Conservation (phyloP, 345 rosid genomes). For the Cardamine occulta region DNA sequence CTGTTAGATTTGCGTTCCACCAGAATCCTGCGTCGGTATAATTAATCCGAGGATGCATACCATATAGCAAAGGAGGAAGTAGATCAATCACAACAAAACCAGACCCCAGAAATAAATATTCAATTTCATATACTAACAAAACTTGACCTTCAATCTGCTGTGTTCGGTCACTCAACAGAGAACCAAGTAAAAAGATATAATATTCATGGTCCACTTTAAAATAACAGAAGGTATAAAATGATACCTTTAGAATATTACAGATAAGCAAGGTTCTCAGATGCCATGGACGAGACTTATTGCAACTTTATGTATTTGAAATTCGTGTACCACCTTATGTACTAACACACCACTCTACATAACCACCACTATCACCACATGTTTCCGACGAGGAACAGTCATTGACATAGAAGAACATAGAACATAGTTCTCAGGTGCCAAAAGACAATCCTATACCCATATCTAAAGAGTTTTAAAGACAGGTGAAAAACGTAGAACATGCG, state of each 20-base stretch:
- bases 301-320: constrained; percentile 58
- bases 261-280: constrained; percentile 30
- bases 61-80: constrained; percentile 3
- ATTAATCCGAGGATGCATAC: neutral
- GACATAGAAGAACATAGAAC: constrained; percentile 56
- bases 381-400: constrained; percentile 59
- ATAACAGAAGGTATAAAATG: constrained; percentile 12
- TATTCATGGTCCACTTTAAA: neutral
- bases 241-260: constrained; percentile 29
- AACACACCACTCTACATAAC: constrained; percentile 73
- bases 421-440: constrained; percentile 56
- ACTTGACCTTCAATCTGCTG: neutral
- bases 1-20: constrained; percentile 7
- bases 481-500: constrained; percentile 43
- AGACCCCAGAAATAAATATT: neutral
- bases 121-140: neutral
- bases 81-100: neutral
- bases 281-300: constrained; percentile 40
- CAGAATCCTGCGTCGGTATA: constrained; percentile 10
- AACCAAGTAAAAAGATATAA: constrained; percentile 12
- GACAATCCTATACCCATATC: constrained; percentile 60
- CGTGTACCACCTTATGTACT: constrained; percentile 78
- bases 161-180: constrained; percentile 8
- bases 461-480: constrained; percentile 49
- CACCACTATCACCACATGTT: constrained; percentile 55